Base-by-base conservation (phyloP, 495 filamentous ascomycete genomes). In the Hyaloscypha hepaticicola region DNA sequence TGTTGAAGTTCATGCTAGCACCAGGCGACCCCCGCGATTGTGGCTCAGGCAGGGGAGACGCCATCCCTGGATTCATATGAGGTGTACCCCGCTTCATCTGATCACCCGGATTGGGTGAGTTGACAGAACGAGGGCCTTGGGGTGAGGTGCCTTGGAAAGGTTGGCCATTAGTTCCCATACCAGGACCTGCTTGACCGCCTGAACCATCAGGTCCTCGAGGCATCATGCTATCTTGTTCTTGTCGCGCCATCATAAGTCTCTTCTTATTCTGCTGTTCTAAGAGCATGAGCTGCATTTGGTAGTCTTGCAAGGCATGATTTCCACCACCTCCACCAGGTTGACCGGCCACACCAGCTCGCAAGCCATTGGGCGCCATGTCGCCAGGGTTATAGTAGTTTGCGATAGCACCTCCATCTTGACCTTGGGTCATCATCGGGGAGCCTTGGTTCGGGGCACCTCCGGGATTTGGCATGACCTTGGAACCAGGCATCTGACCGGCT, bases 251-350 rank as follows among this genome's bases (percentile, higher is more conserved):
- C 83, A 97, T 88, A 71, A 99, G 79, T 25, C 95, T 83, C 72
- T 94, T 95, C 83, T 98, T 99, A 71, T 98, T 99, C 75, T 99
- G 95, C 78, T 99, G 95, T 76, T 99, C 95, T 48, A 99, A 87
- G 60, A 99, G 76, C 95, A 98, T 97, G 73, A 99, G 80, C 72
- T 99, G 95, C 95, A 97, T 97, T 78, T 99, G 95, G 76, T 99
- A 98, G 75, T 98, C 96, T 74, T 97, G 94, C 60, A 99, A 81
- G 41, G 96, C 96, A 75, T 97, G 93, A 71, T 95, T 97, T 73
- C 92, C 92, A 57, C 85, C 83, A 60, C 78, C 80, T 8, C 80
- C 83, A 59, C 79, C 80, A 14, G 81, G 77, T 73, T 81, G 79
- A 65, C 82, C 84, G 53, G 72, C 82, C 71, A 78, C 81, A 69